Base-by-base conservation (phyloP, 768 basidiomycete species). In the Boletus bicolor region DNA sequence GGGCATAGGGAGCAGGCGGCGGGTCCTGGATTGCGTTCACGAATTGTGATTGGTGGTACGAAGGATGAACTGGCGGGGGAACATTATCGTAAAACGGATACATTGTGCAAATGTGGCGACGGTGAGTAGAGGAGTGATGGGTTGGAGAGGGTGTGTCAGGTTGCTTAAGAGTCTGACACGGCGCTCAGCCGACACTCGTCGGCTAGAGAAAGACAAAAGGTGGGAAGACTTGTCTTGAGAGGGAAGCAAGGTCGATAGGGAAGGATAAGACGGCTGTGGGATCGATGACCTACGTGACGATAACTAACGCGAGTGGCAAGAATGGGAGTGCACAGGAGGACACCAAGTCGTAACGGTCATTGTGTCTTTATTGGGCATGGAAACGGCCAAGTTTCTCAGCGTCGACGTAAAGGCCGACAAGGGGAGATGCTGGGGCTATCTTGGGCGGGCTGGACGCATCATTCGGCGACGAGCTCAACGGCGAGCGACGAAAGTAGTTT, bases 231-330 rank as follows among this genome's bases (percentile, higher is more conserved):
- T 12, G 3, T 28, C 38, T 41, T 7, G 32, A 19, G 36, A 41
- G 5, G 44, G 35, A 45, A 34, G 24, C n/a, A 43, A 42, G 58
- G 58, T 60, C 17, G 58, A 15, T n/a, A 54, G 11, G 49, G 49
- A 44, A 60, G 44, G 55, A 41, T 0, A 60, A 59, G 59, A 8
- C 17, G 10, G 35, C 4, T 19, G 47, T 54, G 38, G 43, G 42
- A n/a, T 26, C 11, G 30, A 3, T 38, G 42, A 3, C 35, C 57
- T 24, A 47, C 46, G 48, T 28, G 47, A 35, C 37, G 37, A 39
- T 6, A 39, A 15, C 32, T 9, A 4, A 7, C 19, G 36, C 8
- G 44, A 41, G 17, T 1, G 6, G 7, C 38, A 36, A n/a, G 28
- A 30, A 30, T 7, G 28, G 28, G 28, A 30, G 44, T 30, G 19